Percentiles rank a stretch among this genome's conserved stretches.
These are phyloP conservation scores for Suillus occidentalis DNA, from an alignment of 768 basidiomycete species.

Conservation along the genomic window DNA sequence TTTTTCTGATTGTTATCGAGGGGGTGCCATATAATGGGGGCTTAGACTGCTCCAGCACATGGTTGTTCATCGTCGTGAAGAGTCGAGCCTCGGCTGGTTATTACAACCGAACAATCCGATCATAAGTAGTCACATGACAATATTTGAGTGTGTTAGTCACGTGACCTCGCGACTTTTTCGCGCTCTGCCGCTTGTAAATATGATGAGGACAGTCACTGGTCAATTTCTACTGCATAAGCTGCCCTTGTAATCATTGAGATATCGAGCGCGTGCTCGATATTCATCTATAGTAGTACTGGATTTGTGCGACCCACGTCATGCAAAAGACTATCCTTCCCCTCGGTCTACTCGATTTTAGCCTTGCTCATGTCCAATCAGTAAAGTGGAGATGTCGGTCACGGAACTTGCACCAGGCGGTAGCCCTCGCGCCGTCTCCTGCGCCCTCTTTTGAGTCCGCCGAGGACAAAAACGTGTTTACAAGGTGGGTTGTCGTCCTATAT, in stretches of 20 bases:
- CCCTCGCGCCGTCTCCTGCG: conserved; percentile 8
- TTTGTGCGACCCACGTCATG: neutral
- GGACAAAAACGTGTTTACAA: neutral
- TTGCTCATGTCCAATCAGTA: conserved; percentile 6
- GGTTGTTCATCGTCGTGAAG: neutral
- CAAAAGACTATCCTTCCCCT: conserved; percentile 1
- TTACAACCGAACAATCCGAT: too few relatives aligned
- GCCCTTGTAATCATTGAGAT: neutral
- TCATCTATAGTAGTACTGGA: neutral
- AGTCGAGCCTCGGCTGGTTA: too few relatives aligned
- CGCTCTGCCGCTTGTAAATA: neutral
- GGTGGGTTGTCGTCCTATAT: neutral
- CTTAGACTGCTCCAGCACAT: neutral
- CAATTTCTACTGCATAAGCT: neutral
- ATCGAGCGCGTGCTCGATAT: neutral
- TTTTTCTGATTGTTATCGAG: conserved; percentile 21
- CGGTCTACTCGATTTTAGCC: conserved; percentile 11
- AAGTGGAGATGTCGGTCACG: conserved; percentile 14
- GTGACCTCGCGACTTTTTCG: neutral
- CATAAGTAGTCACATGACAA: too few relatives aligned
- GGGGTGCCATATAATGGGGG: conserved; percentile 17
- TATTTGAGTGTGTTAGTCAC: too few relatives aligned
- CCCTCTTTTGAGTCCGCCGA: neutral
- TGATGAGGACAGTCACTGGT: neutral
- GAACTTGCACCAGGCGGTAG: conserved; percentile 22